Percentiles rank a stretch among this genome's conserved stretches.
Conservation (phyloP, 345 rosid genomes). For the Brassica rapa region DNA sequence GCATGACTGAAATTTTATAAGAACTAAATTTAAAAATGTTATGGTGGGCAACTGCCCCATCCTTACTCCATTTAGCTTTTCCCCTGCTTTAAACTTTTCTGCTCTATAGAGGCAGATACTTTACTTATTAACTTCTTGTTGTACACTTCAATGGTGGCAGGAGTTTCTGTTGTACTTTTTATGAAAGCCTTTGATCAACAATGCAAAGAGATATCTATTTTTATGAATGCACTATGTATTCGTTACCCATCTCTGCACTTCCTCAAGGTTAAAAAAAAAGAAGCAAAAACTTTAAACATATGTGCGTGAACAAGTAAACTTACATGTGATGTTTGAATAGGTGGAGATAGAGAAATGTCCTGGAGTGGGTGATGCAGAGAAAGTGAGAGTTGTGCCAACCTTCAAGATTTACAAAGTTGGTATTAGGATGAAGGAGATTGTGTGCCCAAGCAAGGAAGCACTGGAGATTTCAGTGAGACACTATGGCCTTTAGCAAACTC, state of each 20-base stretch:
- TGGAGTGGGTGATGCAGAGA: constrained; percentile 64
- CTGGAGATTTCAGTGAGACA: constrained; percentile 94
- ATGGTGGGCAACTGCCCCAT: no score
- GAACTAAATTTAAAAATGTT: no score
- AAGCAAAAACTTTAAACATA: not conserved
- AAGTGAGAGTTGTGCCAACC: constrained; percentile 86
- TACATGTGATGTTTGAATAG: constrained; percentile 40
- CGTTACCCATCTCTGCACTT: constrained; percentile 86
- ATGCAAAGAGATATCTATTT: constrained; percentile 81
- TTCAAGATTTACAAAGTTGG: constrained; percentile 94
- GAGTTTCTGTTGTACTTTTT: constrained; percentile 76
- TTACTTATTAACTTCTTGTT: not conserved
- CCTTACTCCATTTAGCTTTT: no score
- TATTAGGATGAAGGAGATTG: constrained; percentile 78
- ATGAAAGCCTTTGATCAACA: constrained; percentile 56
- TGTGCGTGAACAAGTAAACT: constrained; percentile 9
- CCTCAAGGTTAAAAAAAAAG: constrained; percentile 62
- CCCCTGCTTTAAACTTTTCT: not conserved
- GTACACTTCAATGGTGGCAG: constrained; percentile 44
- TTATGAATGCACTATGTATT: constrained; percentile 71
- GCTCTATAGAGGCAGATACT: not conserved
- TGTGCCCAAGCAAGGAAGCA: constrained; percentile 85
- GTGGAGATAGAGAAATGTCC: constrained; percentile 71
- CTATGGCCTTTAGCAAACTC: constrained; percentile 70
- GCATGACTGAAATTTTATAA: no score